A percentile compares a stretch with the other conserved stretches of the same genome.
phyloP scores from a whole-genome alignment of 176 grass and related monocot genomes.

The Echinochloa phyllopogon region DNA sequence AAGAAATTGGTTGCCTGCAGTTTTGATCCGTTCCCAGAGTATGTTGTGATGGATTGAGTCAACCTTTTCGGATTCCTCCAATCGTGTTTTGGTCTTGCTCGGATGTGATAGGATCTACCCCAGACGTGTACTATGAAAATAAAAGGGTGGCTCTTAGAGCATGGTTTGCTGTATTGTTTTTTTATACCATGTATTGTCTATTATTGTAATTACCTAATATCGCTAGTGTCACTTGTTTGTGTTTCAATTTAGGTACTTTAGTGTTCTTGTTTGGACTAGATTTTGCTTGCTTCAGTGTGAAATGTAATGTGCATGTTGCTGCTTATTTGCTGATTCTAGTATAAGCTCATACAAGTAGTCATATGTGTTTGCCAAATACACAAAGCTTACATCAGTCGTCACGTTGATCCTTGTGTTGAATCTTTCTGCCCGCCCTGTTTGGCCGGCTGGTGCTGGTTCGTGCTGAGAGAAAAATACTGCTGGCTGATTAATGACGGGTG shows the following conservation, averaged over 20 bases:
- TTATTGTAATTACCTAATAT: conserved; percentile 40
- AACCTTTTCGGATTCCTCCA: conserved; percentile 32
- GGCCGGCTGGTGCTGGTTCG: too few relatives aligned
- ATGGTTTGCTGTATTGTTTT: conserved; percentile 6
- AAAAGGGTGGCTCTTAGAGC: conserved; percentile 32
- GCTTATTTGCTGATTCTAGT: background rate
- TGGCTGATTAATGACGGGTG: too few relatives aligned
- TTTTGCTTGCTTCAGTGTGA: background rate
- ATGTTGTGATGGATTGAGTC: conserved; percentile 20
- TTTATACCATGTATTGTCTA: background rate
- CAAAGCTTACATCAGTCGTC: background rate
- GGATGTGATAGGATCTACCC: conserved; percentile 21
- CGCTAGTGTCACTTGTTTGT: too few relatives aligned
- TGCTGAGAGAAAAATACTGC: too few relatives aligned
- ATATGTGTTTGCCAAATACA: background rate
- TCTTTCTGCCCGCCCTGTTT: too few relatives aligned
- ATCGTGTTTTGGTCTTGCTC: conserved; percentile 28
- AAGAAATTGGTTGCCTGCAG: conserved; percentile 27
- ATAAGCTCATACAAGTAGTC: too few relatives aligned
- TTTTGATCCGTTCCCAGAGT: conserved; percentile 53
- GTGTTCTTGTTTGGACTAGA: background rate
- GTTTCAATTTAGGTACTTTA: background rate
- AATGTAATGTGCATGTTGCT: background rate
- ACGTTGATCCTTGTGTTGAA: background rate
- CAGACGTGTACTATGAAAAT: conserved; percentile 44